Percentiles rank a stretch among this genome's conserved stretches.
Conservation (phyloP, 352 stramenopile species). For the Phytophthora aleatoria region DNA sequence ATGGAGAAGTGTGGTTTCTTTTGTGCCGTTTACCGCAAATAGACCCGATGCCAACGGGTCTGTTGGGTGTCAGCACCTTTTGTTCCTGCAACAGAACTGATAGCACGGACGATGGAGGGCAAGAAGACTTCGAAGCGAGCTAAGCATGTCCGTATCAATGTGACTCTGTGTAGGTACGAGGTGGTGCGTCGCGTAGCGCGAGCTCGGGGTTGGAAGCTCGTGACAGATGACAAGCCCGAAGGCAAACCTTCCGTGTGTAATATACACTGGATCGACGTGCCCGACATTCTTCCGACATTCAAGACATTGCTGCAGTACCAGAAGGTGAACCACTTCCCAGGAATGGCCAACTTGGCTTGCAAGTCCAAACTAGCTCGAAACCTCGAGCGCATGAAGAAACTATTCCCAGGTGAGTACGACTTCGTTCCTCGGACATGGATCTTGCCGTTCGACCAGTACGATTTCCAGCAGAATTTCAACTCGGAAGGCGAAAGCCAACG, state of each 20-base stretch:
- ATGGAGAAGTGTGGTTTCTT: background rate
- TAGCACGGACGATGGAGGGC: slow-evolving; percentile 19
- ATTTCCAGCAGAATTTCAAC: slow-evolving; percentile 94
- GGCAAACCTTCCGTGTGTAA: slow-evolving; percentile 78
- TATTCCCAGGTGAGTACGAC: slow-evolving; percentile 92
- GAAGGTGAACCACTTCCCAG: slow-evolving; percentile 96
- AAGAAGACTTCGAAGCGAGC: slow-evolving; percentile 36
- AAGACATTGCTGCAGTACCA: slow-evolving; percentile 91
- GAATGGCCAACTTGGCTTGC: slow-evolving; percentile 94
- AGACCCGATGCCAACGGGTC: background rate
- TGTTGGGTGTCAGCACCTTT: background rate
- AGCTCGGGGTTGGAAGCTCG: slow-evolving; percentile 73
- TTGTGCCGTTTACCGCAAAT: background rate
- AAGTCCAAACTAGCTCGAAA: slow-evolving; percentile 96
- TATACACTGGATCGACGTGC: slow-evolving; percentile 95
- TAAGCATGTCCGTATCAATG: slow-evolving; percentile 69
- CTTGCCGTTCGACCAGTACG: slow-evolving; percentile 93
- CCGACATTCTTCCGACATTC: slow-evolving; percentile 91
- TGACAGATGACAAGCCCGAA: slow-evolving; percentile 80
- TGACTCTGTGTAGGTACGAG: slow-evolving; percentile 81
- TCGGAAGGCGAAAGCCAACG: slow-evolving; percentile 84
- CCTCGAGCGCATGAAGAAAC: slow-evolving; percentile 95
- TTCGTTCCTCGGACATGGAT: slow-evolving; percentile 97
- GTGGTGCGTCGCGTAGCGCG: slow-evolving; percentile 81
- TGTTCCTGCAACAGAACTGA: background rate